Evolutionary conservation across 164 flowering plant genomes (phyloP), one percentile per base, ranked within the genome.

Genomic region (Sedum album): DNA sequence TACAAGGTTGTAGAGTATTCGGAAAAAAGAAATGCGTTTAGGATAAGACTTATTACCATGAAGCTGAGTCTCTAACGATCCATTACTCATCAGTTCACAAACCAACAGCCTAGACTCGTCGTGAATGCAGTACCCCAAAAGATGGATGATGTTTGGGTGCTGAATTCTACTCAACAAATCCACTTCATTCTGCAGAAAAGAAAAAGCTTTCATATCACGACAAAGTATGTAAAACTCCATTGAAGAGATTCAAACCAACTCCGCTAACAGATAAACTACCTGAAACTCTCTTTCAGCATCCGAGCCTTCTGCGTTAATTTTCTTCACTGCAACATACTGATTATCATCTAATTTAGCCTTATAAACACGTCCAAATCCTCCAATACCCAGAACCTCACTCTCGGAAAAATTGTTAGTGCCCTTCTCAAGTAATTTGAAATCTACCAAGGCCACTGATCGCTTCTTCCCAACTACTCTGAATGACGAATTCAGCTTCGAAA

Each of bases 1-100:
- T 2, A 41, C 18, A 31, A 21, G 2, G 17, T 55, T 21, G n/a
- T 1, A 0, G 4, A 41, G 15, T 18, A 15, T 26, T 41, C 11
- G 2, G 15, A 15, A 2, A 31, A 30, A 25, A 60, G 14, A 69
- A 33, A 62, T 62, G 36, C 25, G 51, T n/a, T n/a, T n/a, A n/a
- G n/a, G n/a, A 71, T 2, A 33, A 66, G 62, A 35, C 13, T 25
- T 7, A n/a, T 70, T 86, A 90, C 98, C 98, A 69, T 91, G 95
- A 41, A 94, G 79, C 65, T 89, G 98, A 46, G 79, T 73, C 73
- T 89, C 95, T 72, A 94, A 69, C 31, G 95, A 89, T 38, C 97
- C 98, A 72, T 89, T 88, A 68, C 84, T 88, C 96, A 91, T 91
- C 88, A 91, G 69, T 72, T 91, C 97, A 73, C 82, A 89, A 20